A percentile compares a stretch with the other conserved stretches of the same genome.
These are phyloP conservation scores for Boletus rubescentipes DNA, from an alignment of 768 basidiomycete genomes.

Conservation along the genomic window DNA sequence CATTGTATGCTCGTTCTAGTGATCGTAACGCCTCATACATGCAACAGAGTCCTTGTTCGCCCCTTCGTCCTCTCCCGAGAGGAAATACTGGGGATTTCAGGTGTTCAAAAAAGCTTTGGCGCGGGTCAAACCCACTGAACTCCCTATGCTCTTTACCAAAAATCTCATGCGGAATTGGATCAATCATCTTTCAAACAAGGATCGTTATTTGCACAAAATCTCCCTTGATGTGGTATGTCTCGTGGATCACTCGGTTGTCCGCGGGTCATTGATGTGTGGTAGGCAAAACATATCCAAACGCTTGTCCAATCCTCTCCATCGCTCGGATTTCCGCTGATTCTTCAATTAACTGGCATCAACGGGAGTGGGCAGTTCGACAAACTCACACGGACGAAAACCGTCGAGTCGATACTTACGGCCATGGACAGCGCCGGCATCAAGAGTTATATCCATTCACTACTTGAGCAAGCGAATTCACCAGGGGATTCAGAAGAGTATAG, in stretches of 20 bases:
- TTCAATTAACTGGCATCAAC: conserved; percentile 79
- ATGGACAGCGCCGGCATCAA: conserved; percentile 75
- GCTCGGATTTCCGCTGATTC: conserved; percentile 80
- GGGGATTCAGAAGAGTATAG: conserved; percentile 44
- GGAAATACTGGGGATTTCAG: conserved; percentile 96
- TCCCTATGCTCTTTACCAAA: conserved; percentile 88
- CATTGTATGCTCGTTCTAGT: neutral
- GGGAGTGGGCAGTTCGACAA: conserved; percentile 89
- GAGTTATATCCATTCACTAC: conserved; percentile 71
- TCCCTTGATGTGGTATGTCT: conserved; percentile 74
- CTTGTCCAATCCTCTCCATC: conserved; percentile 75
- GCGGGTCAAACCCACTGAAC: conserved; percentile 58
- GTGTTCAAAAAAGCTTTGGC: conserved; percentile 80
- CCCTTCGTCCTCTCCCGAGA: conserved; percentile 76
- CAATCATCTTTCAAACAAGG: conserved; percentile 86
- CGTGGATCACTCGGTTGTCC: neutral
- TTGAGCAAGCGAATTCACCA: conserved; percentile 56
- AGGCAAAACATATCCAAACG: conserved; percentile 76
- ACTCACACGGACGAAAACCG: conserved; percentile 88
- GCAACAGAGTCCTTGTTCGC: conserved; percentile 81
- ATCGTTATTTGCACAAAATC: conserved; percentile 87
- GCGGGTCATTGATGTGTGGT: neutral
- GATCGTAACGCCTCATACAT: neutral
- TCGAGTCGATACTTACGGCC: conserved; percentile 77
- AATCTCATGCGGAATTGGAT: conserved; percentile 98